Percentiles rank a stretch among this genome's conserved stretches.
These are phyloP conservation scores for Eutrema japonicum DNA, from an alignment of 345 rosid genomes.

Conservation along the genomic window DNA sequence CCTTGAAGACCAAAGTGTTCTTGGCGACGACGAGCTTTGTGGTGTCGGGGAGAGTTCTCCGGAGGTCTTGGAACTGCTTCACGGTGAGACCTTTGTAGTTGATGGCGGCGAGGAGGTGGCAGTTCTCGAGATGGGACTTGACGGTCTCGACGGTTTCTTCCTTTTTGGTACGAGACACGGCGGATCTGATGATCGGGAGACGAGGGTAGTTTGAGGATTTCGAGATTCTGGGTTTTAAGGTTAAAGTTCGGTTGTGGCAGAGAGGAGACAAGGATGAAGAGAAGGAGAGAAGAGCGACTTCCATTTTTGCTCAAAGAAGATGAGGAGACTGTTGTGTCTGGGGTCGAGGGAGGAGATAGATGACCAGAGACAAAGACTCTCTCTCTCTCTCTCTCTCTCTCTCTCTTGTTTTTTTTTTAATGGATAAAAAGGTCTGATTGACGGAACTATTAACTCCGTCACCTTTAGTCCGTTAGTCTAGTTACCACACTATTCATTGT, in stretches of 20 bases:
- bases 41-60: slow-evolving; percentile 69
- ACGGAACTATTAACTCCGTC: slow-evolving; percentile 27
- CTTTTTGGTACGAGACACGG: slow-evolving; percentile 80
- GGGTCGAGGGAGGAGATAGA: slow-evolving; percentile 34
- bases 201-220: slow-evolving; percentile 34
- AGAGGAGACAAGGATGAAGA: slow-evolving; percentile 53
- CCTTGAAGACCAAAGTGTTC: slow-evolving; percentile 83
- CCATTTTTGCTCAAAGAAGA: slow-evolving; percentile 53
- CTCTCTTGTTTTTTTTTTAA: background rate
- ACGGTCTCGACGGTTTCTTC: slow-evolving; percentile 86
- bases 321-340: slow-evolving; percentile 27
- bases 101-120: slow-evolving; percentile 82
- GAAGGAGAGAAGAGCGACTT: slow-evolving; percentile 65
- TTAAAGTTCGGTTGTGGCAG: slow-evolving; percentile 39
- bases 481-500: background rate
- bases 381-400: too few relatives aligned
- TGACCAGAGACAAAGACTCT: background rate
- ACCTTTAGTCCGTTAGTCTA: background rate
- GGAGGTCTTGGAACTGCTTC: slow-evolving; percentile 81
- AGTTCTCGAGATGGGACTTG: slow-evolving; percentile 74
- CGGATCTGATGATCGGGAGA: slow-evolving; percentile 60
- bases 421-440: background rate
- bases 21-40: slow-evolving; percentile 80
- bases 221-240: slow-evolving; percentile 37
- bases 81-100: slow-evolving; percentile 81